Evolutionary conservation across 2,329 filamentous ascomycete species (phyloP).

Genomic region (Aspergillus nomiae): DNA sequence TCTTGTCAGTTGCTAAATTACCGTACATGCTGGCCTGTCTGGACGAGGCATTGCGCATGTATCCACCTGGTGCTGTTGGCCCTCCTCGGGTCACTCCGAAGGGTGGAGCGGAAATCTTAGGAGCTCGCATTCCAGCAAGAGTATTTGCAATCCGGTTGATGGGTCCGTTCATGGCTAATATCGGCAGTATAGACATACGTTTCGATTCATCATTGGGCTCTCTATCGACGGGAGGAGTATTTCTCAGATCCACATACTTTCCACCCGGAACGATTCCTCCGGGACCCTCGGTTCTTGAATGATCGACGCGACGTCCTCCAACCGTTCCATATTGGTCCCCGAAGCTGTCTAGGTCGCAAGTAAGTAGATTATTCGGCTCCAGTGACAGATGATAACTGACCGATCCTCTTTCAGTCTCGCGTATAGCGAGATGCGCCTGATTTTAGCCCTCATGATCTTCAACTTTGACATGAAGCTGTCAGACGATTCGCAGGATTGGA

Average conservation of each 20-base stretch:
- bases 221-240: conserved; percentile 47
- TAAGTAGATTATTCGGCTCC: conserved; percentile 28
- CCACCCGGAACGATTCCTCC: conserved; percentile 47
- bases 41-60: conserved; percentile 48
- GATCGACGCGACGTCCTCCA: conserved; percentile 51
- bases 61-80: conserved; percentile 35
- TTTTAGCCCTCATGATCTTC: conserved; percentile 52
- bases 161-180: not conserved
- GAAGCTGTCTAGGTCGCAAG: conserved; percentile 56
- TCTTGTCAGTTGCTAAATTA: conserved; percentile 33
- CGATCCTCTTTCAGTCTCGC: conserved; percentile 42
- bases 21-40: conserved; percentile 46
- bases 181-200: conserved; percentile 40
- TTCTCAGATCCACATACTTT: conserved; percentile 51
- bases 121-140: conserved; percentile 23
- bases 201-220: conserved; percentile 48
- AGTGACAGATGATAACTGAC: not conserved
- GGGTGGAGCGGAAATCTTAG: conserved; percentile 23
- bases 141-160: conserved; percentile 11
- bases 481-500: conserved; percentile 42
- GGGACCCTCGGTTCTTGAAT: conserved; percentile 34
- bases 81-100: conserved; percentile 24
- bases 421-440: conserved; percentile 54
- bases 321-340: conserved; percentile 52
- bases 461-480: conserved; percentile 52